Conservation (phyloP, 2,329 filamentous ascomycete genomes). For the Hypoxylon sp. region DNA sequence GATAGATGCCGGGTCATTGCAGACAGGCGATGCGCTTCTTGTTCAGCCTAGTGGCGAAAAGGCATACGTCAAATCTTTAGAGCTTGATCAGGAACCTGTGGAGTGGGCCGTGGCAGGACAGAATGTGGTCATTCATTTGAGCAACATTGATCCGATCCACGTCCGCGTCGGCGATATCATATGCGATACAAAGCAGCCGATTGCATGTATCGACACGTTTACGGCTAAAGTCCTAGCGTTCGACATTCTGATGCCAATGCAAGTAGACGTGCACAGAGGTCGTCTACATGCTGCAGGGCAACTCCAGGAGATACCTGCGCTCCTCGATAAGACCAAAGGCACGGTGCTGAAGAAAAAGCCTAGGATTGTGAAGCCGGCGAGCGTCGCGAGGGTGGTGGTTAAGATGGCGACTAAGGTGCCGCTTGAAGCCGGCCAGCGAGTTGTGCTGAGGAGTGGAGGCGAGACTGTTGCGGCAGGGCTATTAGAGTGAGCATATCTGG, state of each 20-base stretch:
- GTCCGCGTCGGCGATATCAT: slow-evolving; percentile 88
- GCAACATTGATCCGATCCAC: slow-evolving; percentile 87
- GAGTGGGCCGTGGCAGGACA: slow-evolving; percentile 97
- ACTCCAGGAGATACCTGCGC: slow-evolving; percentile 78
- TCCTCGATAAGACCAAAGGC: slow-evolving; percentile 84
- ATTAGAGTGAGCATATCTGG: slow-evolving; percentile 71
- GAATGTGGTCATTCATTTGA: slow-evolving; percentile 86
- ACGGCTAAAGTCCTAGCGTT: slow-evolving; percentile 90
- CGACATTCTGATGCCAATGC: slow-evolving; percentile 89
- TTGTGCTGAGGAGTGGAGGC: slow-evolving; percentile 85
- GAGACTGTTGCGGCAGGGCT: slow-evolving; percentile 90
- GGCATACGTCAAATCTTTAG: slow-evolving; percentile 84
- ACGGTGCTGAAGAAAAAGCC: slow-evolving; percentile 85
- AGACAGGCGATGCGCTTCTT: slow-evolving; percentile 84
- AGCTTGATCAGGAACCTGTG: slow-evolving; percentile 78
- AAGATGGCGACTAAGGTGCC: slow-evolving; percentile 82
- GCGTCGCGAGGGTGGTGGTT: slow-evolving; percentile 82
- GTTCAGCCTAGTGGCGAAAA: slow-evolving; percentile 86
- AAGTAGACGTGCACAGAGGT: slow-evolving; percentile 89
- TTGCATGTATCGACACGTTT: slow-evolving; percentile 80
- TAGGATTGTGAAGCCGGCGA: slow-evolving; percentile 83
- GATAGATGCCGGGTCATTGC: slow-evolving; percentile 85
- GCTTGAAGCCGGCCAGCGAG: slow-evolving; percentile 82
- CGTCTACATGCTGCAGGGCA: slow-evolving; percentile 83
- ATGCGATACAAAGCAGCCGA: slow-evolving; percentile 77